Evolutionary conservation across 257 asterid species (phyloP), one percentile per base, ranked within the genome.

Genomic region (Penstemon newberryi): DNA sequence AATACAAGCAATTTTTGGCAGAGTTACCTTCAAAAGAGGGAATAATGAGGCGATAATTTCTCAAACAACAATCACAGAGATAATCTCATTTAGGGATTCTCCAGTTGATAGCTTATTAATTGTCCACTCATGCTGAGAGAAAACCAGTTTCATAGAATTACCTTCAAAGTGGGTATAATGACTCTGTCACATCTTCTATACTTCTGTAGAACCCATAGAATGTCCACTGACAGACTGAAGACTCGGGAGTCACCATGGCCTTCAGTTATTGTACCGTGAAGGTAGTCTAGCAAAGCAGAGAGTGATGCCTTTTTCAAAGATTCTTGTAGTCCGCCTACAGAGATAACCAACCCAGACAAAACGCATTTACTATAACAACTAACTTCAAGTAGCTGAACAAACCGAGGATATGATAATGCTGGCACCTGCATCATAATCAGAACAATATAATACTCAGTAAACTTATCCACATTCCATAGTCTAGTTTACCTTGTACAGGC

Each of bases 291-390:
- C 81, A 93, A 84, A 70, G 97, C 92, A 80, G 75, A 63, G 50
- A 90, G 84, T 37, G 99, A 89, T 66, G 86, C 85, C 83, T 85
- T 93, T 59, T 72, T 84, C 81, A 93, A 76, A 69, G 96, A 88
- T 57, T 90, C 99, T 89, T 88, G 99, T 58, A 93, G 66, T 55
- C 96, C 99, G n/a, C 99, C 97, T 43, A 84, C 66, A 56, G 99
- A 89, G 72, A 90, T 79, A 46, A 90, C 99, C 82, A 88, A 67
- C 74, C 99, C 99, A 33, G 96, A 89, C 58, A 78, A 67, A 45
- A 93, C 79, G 60, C 77, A 79, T 83, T 84, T 93, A 77, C 97
- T 85, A 63, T 88, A 93, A 73, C 91, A 87, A 70, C 76, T 75
- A 64, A 84, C 66, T 77, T 76, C 79, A 71, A 90, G 96, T 70